Conservation (phyloP, 306 rosid species). For the Lagenaria siceraria region DNA sequence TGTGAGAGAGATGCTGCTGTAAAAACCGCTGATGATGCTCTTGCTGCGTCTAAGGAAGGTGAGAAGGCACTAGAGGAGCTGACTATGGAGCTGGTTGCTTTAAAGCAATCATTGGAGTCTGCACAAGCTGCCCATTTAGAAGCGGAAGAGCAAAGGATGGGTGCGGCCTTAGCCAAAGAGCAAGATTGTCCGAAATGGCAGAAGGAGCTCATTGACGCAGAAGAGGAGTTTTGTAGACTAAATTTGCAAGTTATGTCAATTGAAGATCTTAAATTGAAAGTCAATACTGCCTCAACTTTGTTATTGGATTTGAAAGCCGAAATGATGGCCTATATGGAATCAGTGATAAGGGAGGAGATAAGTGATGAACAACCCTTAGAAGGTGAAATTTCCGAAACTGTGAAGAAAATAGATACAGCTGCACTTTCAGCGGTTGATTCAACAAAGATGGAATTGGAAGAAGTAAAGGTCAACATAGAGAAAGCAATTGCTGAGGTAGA, state of each 20-base stretch:
- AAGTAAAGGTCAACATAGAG: slow-evolving; percentile 70
- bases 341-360: slow-evolving; percentile 44
- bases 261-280: slow-evolving; percentile 76
- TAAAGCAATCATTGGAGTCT: slow-evolving; percentile 67
- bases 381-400: slow-evolving; percentile 6
- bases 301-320: slow-evolving; percentile 75
- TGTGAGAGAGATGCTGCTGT: slow-evolving; percentile 66
- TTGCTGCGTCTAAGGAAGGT: slow-evolving; percentile 57
- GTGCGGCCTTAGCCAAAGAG: slow-evolving; percentile 76
- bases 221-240: slow-evolving; percentile 71
- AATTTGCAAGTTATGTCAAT: slow-evolving; percentile 53
- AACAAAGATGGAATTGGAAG: slow-evolving; percentile 68
- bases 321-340: slow-evolving; percentile 74
- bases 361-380: slow-evolving; percentile 16
- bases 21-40: slow-evolving; percentile 59
- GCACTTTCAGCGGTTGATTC: slow-evolving; percentile 54
- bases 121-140: slow-evolving; percentile 86
- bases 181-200: slow-evolving; percentile 86
- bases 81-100: slow-evolving; percentile 62
- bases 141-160: slow-evolving; percentile 86
- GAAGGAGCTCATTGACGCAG: slow-evolving; percentile 75
- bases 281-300: slow-evolving; percentile 61
- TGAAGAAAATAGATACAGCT: slow-evolving; percentile 29
- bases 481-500: slow-evolving; percentile 69
- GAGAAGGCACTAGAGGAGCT: slow-evolving; percentile 82